Base-by-base conservation (phyloP, 129 eudicot genomes). In the Arctium minus region DNA sequence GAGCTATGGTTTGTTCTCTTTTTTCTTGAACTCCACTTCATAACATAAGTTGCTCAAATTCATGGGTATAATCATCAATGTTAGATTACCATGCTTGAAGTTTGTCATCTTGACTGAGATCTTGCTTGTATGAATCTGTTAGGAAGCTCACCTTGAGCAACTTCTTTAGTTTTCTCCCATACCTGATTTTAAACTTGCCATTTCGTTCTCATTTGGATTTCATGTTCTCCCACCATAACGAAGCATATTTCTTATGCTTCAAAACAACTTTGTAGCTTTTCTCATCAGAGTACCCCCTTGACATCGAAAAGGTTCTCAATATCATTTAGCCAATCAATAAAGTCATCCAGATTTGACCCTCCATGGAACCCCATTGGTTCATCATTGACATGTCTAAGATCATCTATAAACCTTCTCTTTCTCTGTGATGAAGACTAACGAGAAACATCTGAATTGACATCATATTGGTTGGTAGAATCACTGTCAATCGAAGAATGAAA, bases 301-400 rank as follows among this genome's bases (percentile, higher is more conserved):
- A 72, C 53, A 36, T 72, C 77, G 18, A 73, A 73, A 39, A 74
- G 37, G 78, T 74, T 74, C 9, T 74, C 65, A 4, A 74, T 42
- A 42, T 74, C 38, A 27, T 74, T 74, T 22, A 74, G 5, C 78
- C 78, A 74, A 3, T 74, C 65, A 44, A 74, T 13, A 44, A 74
- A 42, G 10, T 74, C 65, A 74, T 74, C 78, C 32, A 62, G 77
- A 7, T 73, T 73, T 44, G 78, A 40, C 0, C 78, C 78, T 44
- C 67, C 77, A 73, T 73, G 56, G 12, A 73, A 73, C 2, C 39
- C 32, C 17, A 15, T 60, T 2, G 77, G 9, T 0, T 44, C 38
- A 0, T 22, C 38, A 6, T 44, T 74, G n/a, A 74, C 78, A 44
- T 74, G 67, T 42, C 78, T 27, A 18, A 74, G 50, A 72, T 72